Evolutionary conservation across 2,329 filamentous ascomycete species (phyloP).

Genomic region (Aspergillus texensis): DNA sequence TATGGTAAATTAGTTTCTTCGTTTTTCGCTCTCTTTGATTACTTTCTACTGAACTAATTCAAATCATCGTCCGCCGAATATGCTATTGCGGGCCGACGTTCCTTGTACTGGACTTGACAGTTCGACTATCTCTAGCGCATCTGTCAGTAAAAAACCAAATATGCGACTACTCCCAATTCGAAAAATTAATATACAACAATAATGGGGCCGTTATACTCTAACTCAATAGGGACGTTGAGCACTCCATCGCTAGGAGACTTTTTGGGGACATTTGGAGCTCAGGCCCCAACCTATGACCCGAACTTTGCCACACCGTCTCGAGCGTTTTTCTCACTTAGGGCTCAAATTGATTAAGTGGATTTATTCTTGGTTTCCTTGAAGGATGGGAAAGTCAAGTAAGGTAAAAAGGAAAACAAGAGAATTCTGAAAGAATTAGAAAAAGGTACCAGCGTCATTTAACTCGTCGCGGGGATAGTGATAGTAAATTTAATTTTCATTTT

Average conservation of each 20-base stretch:
- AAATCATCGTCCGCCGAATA: not conserved
- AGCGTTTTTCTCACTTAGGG: constrained; percentile 3
- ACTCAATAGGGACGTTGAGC: not conserved
- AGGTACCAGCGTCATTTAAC: not conserved
- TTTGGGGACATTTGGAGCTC: constrained; percentile 14
- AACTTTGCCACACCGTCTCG: not conserved
- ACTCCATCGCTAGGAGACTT: not conserved
- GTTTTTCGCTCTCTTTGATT: not conserved
- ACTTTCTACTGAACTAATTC: not conserved
- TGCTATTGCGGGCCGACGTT: not conserved
- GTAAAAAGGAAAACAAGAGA: no score
- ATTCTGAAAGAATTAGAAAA: not conserved
- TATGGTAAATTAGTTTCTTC: not conserved
- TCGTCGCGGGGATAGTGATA: not conserved
- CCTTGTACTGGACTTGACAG: not conserved
- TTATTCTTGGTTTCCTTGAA: not conserved
- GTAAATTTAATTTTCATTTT: not conserved
- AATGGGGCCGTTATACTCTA: constrained; percentile 7
- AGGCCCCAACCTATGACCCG: constrained; percentile 17
- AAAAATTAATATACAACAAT: constrained; percentile 1
- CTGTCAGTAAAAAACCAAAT: not conserved
- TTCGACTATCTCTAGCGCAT: not conserved
- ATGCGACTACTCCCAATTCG: not conserved
- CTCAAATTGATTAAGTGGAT: not conserved
- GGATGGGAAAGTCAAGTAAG: not conserved